A percentile compares a stretch with the other conserved stretches of the same genome.
phyloP scores from a whole-genome alignment of 768 basidiomycete species.

The Tylopilus vinaceipallidus region DNA sequence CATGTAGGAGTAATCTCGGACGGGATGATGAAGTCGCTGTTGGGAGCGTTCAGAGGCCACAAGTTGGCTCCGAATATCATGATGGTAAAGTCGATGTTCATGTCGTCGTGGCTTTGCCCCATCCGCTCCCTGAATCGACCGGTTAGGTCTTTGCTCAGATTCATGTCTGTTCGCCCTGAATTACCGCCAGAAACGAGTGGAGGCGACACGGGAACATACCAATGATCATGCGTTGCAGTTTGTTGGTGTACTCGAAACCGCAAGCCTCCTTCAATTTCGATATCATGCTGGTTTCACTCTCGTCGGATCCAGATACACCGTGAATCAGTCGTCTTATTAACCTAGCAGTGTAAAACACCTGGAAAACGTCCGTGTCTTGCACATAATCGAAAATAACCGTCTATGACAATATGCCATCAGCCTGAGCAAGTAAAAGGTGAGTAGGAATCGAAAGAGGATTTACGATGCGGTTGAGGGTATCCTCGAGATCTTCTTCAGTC shows the following conservation, averaged over 20 bases:
- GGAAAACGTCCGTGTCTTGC: conserved; percentile 99
- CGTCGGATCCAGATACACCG: conserved; percentile 89
- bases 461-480: conserved; percentile 86
- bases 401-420: conserved; percentile 40
- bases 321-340: conserved; percentile 91
- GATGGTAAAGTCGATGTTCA: conserved; percentile 87
- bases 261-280: conserved; percentile 95
- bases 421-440: background rate
- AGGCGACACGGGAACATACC: conserved; percentile 47
- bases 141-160: conserved; percentile 90
- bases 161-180: conserved; percentile 67
- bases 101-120: conserved; percentile 80
- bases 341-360: conserved; percentile 95
- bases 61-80: conserved; percentile 95
- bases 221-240: conserved; percentile 95
- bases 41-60: conserved; percentile 88
- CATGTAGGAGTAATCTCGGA: conserved; percentile 83
- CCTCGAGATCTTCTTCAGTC: conserved; percentile 85
- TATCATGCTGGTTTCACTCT: conserved; percentile 97
- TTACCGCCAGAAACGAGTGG: background rate
- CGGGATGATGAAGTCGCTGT: conserved; percentile 86
- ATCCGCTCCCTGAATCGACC: conserved; percentile 94
- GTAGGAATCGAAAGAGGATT: conserved; percentile 24
- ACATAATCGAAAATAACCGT: conserved; percentile 98
- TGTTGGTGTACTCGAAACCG: conserved; percentile 96